phyloP scores from a whole-genome alignment of 2,329 filamentous ascomycete genomes.

The Cladosporium phlei region DNA sequence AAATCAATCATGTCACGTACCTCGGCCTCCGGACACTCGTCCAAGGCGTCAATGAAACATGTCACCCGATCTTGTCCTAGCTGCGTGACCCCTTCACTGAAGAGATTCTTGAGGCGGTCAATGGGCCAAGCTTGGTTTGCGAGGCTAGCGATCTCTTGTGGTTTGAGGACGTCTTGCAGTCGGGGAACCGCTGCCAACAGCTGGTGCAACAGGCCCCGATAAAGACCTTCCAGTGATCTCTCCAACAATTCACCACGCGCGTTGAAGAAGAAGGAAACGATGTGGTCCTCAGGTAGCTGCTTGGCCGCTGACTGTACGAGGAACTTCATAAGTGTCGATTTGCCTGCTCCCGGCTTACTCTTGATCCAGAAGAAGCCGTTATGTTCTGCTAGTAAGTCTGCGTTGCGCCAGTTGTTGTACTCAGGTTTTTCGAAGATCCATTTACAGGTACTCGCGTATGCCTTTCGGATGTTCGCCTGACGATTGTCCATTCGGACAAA shows the following conservation, averaged over 20 bases:
- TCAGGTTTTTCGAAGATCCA: constrained; percentile 7
- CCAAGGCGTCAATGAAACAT: constrained; percentile 43
- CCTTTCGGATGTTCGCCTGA: background rate
- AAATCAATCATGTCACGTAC: constrained; percentile 36
- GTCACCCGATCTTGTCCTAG: constrained; percentile 28
- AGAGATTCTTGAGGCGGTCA: background rate
- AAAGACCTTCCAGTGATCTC: constrained; percentile 42
- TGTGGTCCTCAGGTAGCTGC: constrained; percentile 13
- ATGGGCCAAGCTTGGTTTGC: background rate
- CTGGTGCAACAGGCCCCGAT: constrained; percentile 47
- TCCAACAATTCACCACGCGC: constrained; percentile 43
- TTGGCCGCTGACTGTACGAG: background rate
- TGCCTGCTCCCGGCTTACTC: constrained; percentile 39
- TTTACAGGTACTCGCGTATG: background rate
- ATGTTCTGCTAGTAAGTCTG: background rate
- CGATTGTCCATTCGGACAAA: constrained; percentile 7
- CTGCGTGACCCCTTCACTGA: constrained; percentile 1
- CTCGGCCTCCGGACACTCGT: constrained; percentile 41
- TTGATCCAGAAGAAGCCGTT: constrained; percentile 37
- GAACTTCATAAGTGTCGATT: constrained; percentile 37
- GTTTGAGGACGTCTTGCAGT: constrained; percentile 34
- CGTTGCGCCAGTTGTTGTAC: constrained; percentile 5
- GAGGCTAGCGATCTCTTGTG: background rate
- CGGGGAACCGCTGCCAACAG: constrained; percentile 36
- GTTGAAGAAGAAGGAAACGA: constrained; percentile 49